These are phyloP conservation scores for Nicotiana paniculata DNA, from an alignment of 257 asterid species.

Conservation along the genomic window DNA sequence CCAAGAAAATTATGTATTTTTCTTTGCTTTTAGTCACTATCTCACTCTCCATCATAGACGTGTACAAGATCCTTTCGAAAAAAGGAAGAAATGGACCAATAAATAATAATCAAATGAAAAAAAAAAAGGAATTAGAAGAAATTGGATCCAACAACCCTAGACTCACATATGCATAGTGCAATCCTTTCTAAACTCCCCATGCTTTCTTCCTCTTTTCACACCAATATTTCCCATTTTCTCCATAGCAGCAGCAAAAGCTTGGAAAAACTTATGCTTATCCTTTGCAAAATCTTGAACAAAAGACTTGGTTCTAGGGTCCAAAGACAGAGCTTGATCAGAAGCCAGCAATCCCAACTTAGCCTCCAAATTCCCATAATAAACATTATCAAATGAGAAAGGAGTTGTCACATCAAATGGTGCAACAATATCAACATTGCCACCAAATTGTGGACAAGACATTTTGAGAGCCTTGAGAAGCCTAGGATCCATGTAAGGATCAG, in stretches of 20 bases:
- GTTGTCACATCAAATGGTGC: conserved; percentile 94
- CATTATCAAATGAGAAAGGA: conserved; percentile 77
- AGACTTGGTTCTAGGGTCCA: conserved; percentile 71
- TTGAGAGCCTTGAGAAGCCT: conserved; percentile 74
- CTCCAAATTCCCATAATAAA: conserved; percentile 81
- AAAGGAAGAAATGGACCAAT: background rate
- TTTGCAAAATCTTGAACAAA: conserved; percentile 67
- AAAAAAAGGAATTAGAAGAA: background rate
- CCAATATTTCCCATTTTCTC: conserved; percentile 94
- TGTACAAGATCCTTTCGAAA: background rate
- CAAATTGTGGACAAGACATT: conserved; percentile 78
- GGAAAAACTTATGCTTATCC: conserved; percentile 65
- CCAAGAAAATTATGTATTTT: background rate
- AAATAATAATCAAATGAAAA: background rate
- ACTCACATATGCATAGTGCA: conserved; percentile 48
- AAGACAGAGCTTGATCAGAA: conserved; percentile 64
- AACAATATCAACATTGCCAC: conserved; percentile 68
- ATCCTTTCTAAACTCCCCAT: conserved; percentile 74
- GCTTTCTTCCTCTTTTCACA: conserved; percentile 68
- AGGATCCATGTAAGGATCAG: conserved; percentile 65
- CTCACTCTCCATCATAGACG: background rate
- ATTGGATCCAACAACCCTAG: background rate
- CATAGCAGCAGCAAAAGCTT: conserved; percentile 71
- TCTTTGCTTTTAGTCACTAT: background rate
- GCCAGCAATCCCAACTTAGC: conserved; percentile 68